Evolutionary conservation across 148 eudicot species (phyloP), one percentile per base, ranked within the genome.

Genomic region (Vaccinium darrowii): DNA sequence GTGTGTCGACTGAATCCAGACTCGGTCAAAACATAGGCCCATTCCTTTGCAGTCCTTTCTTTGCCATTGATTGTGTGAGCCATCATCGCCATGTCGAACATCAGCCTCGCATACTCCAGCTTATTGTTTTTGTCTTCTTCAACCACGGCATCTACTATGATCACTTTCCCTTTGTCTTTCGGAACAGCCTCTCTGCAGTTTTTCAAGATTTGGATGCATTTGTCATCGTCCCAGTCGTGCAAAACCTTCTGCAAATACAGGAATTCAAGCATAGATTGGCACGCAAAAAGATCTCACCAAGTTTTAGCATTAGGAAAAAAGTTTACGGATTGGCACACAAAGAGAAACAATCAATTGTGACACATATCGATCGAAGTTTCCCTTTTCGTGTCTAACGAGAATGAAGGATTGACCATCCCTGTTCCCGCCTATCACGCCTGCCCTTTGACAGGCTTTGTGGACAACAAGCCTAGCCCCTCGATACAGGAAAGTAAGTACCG

Each of bases 211-310:
- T 86, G 36, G 58, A 94, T 90, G 91, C 98, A 94, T 79, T 93
- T 92, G 0, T 93, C 93, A 65, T 94, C 95, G 1, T 89, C 92
- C 98, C 98, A 95, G 23, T 95, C 98, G 25, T 95, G 98, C 71
- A 95, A 60, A 52, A 95, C 94, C 93, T 88, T 87, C 93, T 91
- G n/a, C 52, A 84, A 36, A 77, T 53, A n/a, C 11, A 36, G 80
- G 7, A 3, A 50, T 2, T 3, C 4, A 67, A 3, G 23, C 23
- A 8, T n/a, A 67, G 14, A 36, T 36, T 0, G 8, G 12, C 10
- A 10, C 25, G 2, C 25, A 7, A 36, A 36, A 36, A 36, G 39
- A 36, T 36, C 39, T 36, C 0, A 36, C 39, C 39, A 36, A 2
- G 39, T 36, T 36, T 36, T 36, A 0, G 39, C 39, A 0, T 0